Percentiles rank a stretch among this genome's conserved stretches.
Conservation (phyloP, 371 early-diverging fungal genomes). For the Mucor lusitanicus region DNA sequence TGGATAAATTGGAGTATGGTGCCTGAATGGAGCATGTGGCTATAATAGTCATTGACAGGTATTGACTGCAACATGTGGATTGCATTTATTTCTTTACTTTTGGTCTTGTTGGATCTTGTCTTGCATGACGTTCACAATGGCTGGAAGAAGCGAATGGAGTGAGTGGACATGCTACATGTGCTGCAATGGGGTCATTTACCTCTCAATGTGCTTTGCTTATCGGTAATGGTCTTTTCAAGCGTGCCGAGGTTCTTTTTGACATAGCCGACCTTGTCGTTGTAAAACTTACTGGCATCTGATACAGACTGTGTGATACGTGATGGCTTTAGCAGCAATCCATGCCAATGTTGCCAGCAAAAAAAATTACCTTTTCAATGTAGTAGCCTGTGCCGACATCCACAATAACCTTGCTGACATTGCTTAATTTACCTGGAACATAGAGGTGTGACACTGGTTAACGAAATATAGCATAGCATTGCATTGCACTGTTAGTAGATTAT, state of each 20-base stretch:
- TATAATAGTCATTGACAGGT: neutral
- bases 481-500: neutral
- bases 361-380: constrained; percentile 86
- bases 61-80: neutral
- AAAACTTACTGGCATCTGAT: constrained; percentile 77
- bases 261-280: constrained; percentile 73
- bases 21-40: neutral
- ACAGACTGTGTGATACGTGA: constrained; percentile 56
- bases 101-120: constrained; percentile 51
- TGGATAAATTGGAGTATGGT: neutral
- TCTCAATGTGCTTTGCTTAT: constrained; percentile 73
- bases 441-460: constrained; percentile 56
- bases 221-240: constrained; percentile 75
- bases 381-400: constrained; percentile 98
- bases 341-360: neutral
- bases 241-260: constrained; percentile 73
- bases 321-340: neutral
- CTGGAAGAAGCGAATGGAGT: constrained; percentile 13
- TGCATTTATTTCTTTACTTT: constrained; percentile 14
- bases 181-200: constrained; percentile 46
- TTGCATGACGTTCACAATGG: constrained; percentile 56
- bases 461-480: neutral
- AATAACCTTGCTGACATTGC: constrained; percentile 81
- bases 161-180: neutral
- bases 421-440: constrained; percentile 90